Percentiles rank a stretch among this genome's conserved stretches.
Evolutionary conservation across 2,329 filamentous ascomycete genomes (phyloP).

Genomic region (Aspergillus carbonarius): DNA sequence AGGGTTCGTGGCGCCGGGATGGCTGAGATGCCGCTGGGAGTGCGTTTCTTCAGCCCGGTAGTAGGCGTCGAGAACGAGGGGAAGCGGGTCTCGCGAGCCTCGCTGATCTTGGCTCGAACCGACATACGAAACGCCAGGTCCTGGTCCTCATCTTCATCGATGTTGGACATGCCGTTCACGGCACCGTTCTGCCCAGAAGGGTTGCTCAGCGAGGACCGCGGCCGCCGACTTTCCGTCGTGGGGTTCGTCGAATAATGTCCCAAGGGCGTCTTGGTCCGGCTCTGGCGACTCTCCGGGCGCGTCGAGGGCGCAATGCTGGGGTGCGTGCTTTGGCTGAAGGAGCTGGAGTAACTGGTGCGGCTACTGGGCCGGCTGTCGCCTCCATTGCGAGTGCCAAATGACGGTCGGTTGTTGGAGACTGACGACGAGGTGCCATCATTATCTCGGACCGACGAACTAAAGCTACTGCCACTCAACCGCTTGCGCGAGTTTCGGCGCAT

Average conservation of each 20-base stretch:
- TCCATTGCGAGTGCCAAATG: slow-evolving; percentile 47
- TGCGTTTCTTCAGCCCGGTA: slow-evolving; percentile 49
- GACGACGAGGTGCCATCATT: slow-evolving; percentile 38
- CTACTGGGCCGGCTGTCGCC: slow-evolving; percentile 68
- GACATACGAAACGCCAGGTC: slow-evolving; percentile 47
- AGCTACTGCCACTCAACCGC: slow-evolving; percentile 44
- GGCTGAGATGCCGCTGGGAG: slow-evolving; percentile 48
- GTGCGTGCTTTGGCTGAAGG: slow-evolving; percentile 42
- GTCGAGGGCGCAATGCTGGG: slow-evolving; percentile 42
- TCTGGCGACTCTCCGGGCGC: slow-evolving; percentile 66
- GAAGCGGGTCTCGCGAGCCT: slow-evolving; percentile 33
- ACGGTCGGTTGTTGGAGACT: slow-evolving; percentile 42
- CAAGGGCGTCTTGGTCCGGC: slow-evolving; percentile 64
- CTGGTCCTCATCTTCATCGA: slow-evolving; percentile 55
- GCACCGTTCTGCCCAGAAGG: slow-evolving; percentile 57
- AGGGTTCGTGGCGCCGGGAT: slow-evolving; percentile 42
- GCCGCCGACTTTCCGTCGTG: slow-evolving; percentile 55
- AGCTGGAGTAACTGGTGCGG: slow-evolving; percentile 61
- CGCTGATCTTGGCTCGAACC: slow-evolving; percentile 23
- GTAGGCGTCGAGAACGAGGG: slow-evolving; percentile 52
- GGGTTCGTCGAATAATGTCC: slow-evolving; percentile 53
- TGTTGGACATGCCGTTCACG: slow-evolving; percentile 55
- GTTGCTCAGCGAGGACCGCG: slow-evolving; percentile 69
- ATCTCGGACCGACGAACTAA: slow-evolving; percentile 39
- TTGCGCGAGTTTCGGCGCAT: slow-evolving; percentile 49